phyloP scores from a whole-genome alignment of 2,329 filamentous ascomycete species.

The Berkeleyomyces rouxiae region DNA sequence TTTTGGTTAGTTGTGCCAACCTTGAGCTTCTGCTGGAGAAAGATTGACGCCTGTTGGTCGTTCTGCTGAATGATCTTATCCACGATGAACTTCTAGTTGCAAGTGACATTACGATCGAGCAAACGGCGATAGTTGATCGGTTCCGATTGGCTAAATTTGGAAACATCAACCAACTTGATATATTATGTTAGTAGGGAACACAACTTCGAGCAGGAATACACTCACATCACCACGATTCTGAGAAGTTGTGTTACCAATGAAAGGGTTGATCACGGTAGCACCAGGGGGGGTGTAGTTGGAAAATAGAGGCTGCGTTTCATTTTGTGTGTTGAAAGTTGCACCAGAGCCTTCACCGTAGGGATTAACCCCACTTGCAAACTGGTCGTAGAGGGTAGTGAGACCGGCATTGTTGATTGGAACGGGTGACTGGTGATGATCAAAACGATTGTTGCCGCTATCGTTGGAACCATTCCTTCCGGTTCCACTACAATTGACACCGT shows the following conservation, averaged over 20 bases:
- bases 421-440: not conserved
- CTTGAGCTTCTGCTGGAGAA: slow-evolving; percentile 97
- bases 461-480: not conserved
- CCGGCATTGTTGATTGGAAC: not conserved
- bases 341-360: not conserved
- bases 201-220: not conserved
- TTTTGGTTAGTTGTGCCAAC: slow-evolving; percentile 90
- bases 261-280: not conserved
- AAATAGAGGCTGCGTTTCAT: not conserved
- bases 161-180: not conserved
- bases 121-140: slow-evolving; percentile 92
- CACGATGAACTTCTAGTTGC: slow-evolving; percentile 98
- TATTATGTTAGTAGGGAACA: not conserved
- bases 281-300: not conserved
- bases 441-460: not conserved
- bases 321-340: not conserved
- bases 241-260: not conserved
- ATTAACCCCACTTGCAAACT: not conserved
- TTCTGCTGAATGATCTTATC: slow-evolving; percentile 99
- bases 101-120: slow-evolving; percentile 87
- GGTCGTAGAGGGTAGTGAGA: not conserved
- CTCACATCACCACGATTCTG: slow-evolving; percentile 6
- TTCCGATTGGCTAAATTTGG: slow-evolving; percentile 38
- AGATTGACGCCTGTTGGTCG: slow-evolving; percentile 97
- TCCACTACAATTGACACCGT: not conserved